Evolutionary conservation across 2,329 filamentous ascomycete species (phyloP).

Genomic region (Diaporthe citriasiana): DNA sequence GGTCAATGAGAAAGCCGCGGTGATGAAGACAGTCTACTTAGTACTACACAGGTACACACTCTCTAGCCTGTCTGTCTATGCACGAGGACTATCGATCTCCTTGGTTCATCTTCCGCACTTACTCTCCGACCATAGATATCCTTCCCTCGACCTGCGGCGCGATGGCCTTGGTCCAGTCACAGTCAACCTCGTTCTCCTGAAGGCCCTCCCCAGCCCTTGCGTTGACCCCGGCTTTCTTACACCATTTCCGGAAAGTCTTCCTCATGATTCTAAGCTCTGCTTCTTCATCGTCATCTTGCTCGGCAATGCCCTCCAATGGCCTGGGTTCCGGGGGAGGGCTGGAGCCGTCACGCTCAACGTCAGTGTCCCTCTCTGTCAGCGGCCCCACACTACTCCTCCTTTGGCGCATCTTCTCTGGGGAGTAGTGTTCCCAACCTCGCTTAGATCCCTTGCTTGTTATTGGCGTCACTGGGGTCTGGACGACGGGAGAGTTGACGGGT

Average conservation of each 20-base stretch:
- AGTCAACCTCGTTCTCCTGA: slow-evolving; percentile 70
- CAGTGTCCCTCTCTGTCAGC: slow-evolving; percentile 54
- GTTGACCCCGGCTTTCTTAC: slow-evolving; percentile 74
- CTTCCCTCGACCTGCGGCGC: slow-evolving; percentile 83
- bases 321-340: slow-evolving; percentile 43
- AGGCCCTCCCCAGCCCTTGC: slow-evolving; percentile 67
- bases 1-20: neutral
- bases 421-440: slow-evolving; percentile 56
- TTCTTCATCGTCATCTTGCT: slow-evolving; percentile 57
- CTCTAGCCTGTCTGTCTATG: neutral
- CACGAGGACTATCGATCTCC: neutral
- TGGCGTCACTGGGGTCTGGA: slow-evolving; percentile 5
- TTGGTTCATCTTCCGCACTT: neutral
- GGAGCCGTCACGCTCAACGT: slow-evolving; percentile 48
- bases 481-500: slow-evolving; percentile 20
- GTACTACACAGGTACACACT: neutral
- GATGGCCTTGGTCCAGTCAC: slow-evolving; percentile 86
- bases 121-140: slow-evolving; percentile 65
- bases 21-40: neutral
- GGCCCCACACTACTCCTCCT: slow-evolving; percentile 52
- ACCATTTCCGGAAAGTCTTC: slow-evolving; percentile 81
- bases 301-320: slow-evolving; percentile 48
- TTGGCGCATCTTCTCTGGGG: slow-evolving; percentile 53
- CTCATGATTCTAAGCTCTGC: slow-evolving; percentile 75
- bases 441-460: slow-evolving; percentile 26